Evolutionary conservation across 2,329 filamentous ascomycete species (phyloP).

Genomic region (Fusarium sp.): DNA sequence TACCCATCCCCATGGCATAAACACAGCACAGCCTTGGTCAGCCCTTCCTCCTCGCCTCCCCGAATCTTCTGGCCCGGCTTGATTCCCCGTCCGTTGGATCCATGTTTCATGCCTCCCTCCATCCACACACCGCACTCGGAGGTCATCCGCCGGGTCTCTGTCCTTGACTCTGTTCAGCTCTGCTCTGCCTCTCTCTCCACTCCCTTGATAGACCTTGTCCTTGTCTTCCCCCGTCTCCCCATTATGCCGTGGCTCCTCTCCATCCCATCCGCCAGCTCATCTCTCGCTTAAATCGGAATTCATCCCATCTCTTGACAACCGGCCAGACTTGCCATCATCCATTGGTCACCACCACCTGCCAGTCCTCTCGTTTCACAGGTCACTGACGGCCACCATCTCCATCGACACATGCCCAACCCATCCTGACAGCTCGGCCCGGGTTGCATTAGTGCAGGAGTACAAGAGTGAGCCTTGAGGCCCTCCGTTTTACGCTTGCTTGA

Average conservation of each 20-base stretch:
- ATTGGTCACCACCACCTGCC: conserved; percentile 7
- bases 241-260: neutral
- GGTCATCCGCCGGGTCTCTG: neutral
- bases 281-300: neutral
- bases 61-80: conserved; percentile 14
- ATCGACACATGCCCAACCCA: neutral
- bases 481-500: neutral
- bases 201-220: neutral
- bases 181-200: conserved; percentile 1
- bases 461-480: neutral
- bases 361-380: conserved; percentile 21
- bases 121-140: neutral
- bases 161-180: neutral
- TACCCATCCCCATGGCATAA: conserved; percentile 17
- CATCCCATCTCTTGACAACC: neutral
- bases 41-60: neutral
- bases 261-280: neutral
- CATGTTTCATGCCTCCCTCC: conserved; percentile 1
- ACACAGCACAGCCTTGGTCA: neutral
- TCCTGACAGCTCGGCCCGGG: conserved; percentile 33
- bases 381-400: conserved; percentile 4
- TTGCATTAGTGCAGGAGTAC: conserved; percentile 28
- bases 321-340: neutral
- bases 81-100: conserved; percentile 33
- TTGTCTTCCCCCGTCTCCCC: neutral